These are phyloP conservation scores for Kurtzmaniella quercitrusa DNA, from an alignment of 1,139 yeast genomes.

Conservation along the genomic window DNA sequence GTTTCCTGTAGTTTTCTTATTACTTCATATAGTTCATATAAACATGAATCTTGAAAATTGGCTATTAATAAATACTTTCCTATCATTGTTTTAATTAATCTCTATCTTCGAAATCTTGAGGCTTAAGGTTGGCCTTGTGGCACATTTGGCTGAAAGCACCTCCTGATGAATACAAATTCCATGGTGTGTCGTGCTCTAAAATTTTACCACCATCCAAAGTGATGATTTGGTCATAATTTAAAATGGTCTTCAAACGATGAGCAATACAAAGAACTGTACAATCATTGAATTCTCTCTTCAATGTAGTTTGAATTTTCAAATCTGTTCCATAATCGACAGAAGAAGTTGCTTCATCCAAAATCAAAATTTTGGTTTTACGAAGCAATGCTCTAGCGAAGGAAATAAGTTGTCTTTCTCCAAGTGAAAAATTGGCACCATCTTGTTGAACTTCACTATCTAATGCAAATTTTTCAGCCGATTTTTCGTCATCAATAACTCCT, in stretches of 20 bases:
- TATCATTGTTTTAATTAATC: no score
- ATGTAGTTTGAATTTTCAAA: constrained; percentile 32
- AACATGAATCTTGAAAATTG: no score
- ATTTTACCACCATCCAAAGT: constrained; percentile 29
- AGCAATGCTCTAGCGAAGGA: constrained; percentile 41
- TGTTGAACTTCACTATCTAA: constrained; percentile 35
- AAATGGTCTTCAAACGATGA: constrained; percentile 36
- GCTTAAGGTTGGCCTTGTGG: constrained; percentile 26
- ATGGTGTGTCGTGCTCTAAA: constrained; percentile 22
- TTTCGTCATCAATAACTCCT: constrained; percentile 33
- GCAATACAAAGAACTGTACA: constrained; percentile 42
- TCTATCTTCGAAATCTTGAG: constrained; percentile 13
- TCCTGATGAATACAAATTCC: constrained; percentile 16
- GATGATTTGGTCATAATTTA: constrained; percentile 33
- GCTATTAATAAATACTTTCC: no score
- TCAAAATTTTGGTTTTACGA: constrained; percentile 31
- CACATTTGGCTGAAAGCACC: constrained; percentile 36
- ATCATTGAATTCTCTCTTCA: constrained; percentile 27
- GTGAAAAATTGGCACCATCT: constrained; percentile 36
- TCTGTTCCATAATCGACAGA: constrained; percentile 42
- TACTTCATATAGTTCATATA: no score
- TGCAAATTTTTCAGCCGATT: constrained; percentile 24
- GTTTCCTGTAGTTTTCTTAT: no score
- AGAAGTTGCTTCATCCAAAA: constrained; percentile 41
- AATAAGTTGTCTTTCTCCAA: constrained; percentile 39